These are phyloP conservation scores for Brassica nigra DNA, from an alignment of 345 rosid species.

Conservation along the genomic window DNA sequence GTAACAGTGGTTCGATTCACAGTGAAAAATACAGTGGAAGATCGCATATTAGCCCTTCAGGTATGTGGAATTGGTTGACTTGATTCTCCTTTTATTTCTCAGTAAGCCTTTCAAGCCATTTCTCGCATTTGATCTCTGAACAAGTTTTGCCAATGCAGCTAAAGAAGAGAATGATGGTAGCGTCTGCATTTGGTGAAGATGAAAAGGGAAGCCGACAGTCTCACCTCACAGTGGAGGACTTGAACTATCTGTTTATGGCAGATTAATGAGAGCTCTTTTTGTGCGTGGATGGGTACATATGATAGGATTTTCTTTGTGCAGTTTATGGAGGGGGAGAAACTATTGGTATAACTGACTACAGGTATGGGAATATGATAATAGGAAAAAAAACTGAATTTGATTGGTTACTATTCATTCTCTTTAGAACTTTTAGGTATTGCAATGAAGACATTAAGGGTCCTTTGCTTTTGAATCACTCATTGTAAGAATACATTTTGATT, in stretches of 20 bases:
- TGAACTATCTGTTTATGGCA: constrained; percentile 81
- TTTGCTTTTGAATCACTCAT: constrained; percentile 15
- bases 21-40: constrained; percentile 87
- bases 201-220: constrained; percentile 71
- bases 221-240: constrained; percentile 82
- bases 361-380: constrained; percentile 27
- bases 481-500: constrained; percentile 23
- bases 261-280: constrained; percentile 42
- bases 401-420: constrained; percentile 13
- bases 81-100: background rate
- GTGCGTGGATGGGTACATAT: constrained; percentile 33
- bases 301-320: constrained; percentile 37
- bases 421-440: constrained; percentile 27
- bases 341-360: constrained; percentile 33
- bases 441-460: constrained; percentile 13
- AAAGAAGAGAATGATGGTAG: constrained; percentile 95
- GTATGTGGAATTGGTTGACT: constrained; percentile 38
- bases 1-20: constrained; percentile 85
- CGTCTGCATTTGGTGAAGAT: constrained; percentile 96
- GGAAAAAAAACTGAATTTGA: constrained; percentile 28
- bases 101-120: background rate
- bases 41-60: constrained; percentile 90
- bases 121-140: constrained; percentile 1
- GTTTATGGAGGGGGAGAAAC: constrained; percentile 24
- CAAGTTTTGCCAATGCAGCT: constrained; percentile 48